Evolutionary conservation across 768 basidiomycete genomes (phyloP).

Genomic region (Lepiota venenata): DNA sequence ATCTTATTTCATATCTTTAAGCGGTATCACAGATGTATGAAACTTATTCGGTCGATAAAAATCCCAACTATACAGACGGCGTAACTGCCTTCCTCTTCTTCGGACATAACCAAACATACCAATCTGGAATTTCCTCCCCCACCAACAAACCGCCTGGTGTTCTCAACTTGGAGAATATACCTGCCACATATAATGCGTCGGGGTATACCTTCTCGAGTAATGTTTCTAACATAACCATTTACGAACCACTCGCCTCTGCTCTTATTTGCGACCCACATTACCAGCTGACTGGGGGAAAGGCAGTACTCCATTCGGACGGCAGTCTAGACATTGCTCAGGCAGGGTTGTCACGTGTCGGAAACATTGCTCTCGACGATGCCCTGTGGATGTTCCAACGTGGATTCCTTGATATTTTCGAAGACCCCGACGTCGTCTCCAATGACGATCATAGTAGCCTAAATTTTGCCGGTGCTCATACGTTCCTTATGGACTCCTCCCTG

Average conservation of each 20-base stretch:
- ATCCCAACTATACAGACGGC: neutral
- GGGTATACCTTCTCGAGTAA: neutral
- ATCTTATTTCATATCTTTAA: too few relatives aligned
- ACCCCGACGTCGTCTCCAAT: neutral
- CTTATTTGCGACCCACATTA: neutral
- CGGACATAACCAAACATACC: neutral
- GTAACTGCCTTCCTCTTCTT: neutral
- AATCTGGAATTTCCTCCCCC: neutral
- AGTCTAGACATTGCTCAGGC: neutral
- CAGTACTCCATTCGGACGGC: neutral
- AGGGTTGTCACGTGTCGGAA: neutral
- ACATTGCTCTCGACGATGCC: neutral
- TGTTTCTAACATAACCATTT: neutral
- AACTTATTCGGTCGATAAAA: neutral
- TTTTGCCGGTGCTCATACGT: neutral
- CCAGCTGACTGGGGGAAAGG: neutral
- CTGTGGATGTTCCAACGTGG: neutral
- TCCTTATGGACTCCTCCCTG: neutral
- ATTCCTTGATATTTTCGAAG: neutral
- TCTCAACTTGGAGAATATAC: neutral
- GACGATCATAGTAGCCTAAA: neutral
- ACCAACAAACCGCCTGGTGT: neutral
- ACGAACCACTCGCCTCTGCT: neutral
- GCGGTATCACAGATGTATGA: too few relatives aligned
- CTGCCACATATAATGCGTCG: neutral